Conservation (phyloP, 257 asterid species). For the Cinchona pubescens region DNA sequence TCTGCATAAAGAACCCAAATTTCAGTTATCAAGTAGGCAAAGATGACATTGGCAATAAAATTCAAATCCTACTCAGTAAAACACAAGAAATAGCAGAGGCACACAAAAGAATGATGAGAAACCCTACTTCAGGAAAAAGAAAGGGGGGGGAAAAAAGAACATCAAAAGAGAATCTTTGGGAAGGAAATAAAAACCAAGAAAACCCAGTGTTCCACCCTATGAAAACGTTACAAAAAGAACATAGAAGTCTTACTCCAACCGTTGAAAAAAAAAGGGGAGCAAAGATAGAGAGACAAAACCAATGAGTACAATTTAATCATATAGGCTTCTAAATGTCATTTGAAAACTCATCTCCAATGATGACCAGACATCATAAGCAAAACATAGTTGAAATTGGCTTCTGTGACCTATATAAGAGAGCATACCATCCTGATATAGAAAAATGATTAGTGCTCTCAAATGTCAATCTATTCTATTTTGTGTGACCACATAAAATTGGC, state of each 20-base stretch:
- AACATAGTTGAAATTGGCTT: not conserved
- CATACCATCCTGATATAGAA: not conserved
- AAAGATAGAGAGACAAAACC: not conserved
- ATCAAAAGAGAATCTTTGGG: too few species aligned
- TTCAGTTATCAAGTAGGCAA: not conserved
- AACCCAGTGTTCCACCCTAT: not conserved
- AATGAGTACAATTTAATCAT: not conserved
- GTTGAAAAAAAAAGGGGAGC: not conserved
- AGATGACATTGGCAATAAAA: not conserved
- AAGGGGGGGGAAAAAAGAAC: not conserved
- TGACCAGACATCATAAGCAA: too few species aligned
- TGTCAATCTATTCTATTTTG: not conserved
- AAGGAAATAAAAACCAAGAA: too few species aligned
- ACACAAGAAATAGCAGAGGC: not conserved
- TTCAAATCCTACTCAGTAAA: not conserved
- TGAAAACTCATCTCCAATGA: too few species aligned
- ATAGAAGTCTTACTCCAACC: not conserved
- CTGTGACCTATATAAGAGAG: not conserved
- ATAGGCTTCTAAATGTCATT: too few species aligned
- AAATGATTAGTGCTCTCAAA: not conserved
- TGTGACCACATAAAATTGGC: not conserved
- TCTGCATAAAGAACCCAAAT: slow-evolving; percentile 45
- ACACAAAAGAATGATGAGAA: not conserved
- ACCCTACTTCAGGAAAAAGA: not conserved
- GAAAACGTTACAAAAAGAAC: not conserved